Percentiles rank a stretch among this genome's conserved stretches.
These are phyloP conservation scores for Aegilops tauschii DNA, from an alignment of 176 grass and related monocot genomes.

Conservation along the genomic window DNA sequence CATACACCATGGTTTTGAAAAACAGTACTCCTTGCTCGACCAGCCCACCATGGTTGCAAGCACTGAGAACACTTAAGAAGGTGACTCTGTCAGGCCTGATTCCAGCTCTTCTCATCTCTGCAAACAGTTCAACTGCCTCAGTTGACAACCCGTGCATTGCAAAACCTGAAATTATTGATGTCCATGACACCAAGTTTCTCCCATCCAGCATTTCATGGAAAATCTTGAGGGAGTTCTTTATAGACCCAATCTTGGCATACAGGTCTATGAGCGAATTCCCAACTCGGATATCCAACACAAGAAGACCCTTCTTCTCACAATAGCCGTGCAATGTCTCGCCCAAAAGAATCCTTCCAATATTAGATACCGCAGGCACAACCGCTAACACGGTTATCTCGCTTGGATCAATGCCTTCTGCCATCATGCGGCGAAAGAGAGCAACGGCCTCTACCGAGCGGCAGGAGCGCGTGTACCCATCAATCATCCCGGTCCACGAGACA, in stretches of 20 bases:
- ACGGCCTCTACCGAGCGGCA: slow-evolving; percentile 24
- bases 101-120: slow-evolving; percentile 37
- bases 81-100: slow-evolving; percentile 56
- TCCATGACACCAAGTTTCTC: slow-evolving; percentile 74
- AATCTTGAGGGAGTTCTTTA: slow-evolving; percentile 39
- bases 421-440: slow-evolving; percentile 46
- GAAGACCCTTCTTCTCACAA: slow-evolving; percentile 44
- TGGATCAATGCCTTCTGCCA: slow-evolving; percentile 31
- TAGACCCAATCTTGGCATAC: slow-evolving; percentile 61
- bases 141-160: slow-evolving; percentile 52
- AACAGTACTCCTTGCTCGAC: slow-evolving; percentile 61
- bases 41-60: slow-evolving; percentile 68
- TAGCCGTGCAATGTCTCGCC: slow-evolving; percentile 38
- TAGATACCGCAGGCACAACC: slow-evolving; percentile 45
- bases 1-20: slow-evolving; percentile 63
- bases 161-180: slow-evolving; percentile 57
- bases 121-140: slow-evolving; percentile 46
- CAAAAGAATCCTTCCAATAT: slow-evolving; percentile 32
- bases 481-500: slow-evolving; percentile 63
- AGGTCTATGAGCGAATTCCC: slow-evolving; percentile 69
- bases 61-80: slow-evolving; percentile 59
- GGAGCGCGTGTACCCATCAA: slow-evolving; percentile 51
- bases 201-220: slow-evolving; percentile 40
- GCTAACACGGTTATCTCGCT: slow-evolving; percentile 59
- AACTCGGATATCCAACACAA: slow-evolving; percentile 36